These are phyloP conservation scores for Pyronema domesticum DNA, from an alignment of 495 filamentous ascomycete genomes.

Conservation along the genomic window DNA sequence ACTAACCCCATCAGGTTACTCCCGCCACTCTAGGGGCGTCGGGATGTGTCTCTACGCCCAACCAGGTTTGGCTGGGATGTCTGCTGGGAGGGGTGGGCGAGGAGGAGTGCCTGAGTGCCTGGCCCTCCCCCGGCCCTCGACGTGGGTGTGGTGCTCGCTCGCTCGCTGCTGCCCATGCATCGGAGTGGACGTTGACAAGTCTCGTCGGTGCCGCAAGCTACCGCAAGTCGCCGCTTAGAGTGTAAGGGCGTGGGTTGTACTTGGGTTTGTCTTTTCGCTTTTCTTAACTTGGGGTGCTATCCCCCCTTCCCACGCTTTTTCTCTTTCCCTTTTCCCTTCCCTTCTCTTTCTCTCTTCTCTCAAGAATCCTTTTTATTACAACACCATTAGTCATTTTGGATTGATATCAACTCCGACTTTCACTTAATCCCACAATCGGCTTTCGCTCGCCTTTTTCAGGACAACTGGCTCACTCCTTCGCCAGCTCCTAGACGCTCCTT, in stretches of 20 bases:
- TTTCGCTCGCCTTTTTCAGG: conserved; percentile 26
- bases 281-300: neutral
- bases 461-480: conserved; percentile 27
- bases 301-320: conserved; percentile 6
- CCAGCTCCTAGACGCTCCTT: conserved; percentile 26
- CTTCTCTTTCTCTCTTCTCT: conserved; percentile 19
- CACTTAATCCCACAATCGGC: conserved; percentile 10
- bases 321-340: conserved; percentile 23
- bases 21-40: too few species aligned
- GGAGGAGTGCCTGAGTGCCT: too few species aligned
- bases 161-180: too few species aligned
- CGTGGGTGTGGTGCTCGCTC: too few species aligned
- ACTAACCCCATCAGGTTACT: too few species aligned
- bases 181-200: too few species aligned
- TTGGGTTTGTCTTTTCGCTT: neutral
- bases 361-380: conserved; percentile 13
- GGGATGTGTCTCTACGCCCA: too few species aligned
- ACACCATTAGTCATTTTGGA: conserved; percentile 23
- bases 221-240: too few species aligned
- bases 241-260: neutral
- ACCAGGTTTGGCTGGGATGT: too few species aligned
- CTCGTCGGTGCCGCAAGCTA: too few species aligned
- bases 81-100: too few species aligned
- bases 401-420: conserved; percentile 9
- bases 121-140: too few species aligned